phyloP scores from a whole-genome alignment of 106 monocot species.

The Dendrobium catenatum region DNA sequence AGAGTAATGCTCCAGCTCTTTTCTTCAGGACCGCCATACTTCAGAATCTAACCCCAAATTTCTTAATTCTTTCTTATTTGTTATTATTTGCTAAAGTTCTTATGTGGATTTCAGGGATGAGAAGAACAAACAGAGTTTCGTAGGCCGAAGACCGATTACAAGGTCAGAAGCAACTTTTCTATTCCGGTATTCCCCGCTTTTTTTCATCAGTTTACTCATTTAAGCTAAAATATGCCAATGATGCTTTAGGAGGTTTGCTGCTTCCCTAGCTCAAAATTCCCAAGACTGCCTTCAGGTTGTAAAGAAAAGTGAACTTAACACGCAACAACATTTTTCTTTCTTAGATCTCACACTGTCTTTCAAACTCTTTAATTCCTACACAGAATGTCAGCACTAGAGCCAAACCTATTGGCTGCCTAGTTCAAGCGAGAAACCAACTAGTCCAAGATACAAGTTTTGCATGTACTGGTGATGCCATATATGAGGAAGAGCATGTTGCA shows the following conservation, averaged over 20 bases:
- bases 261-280: conserved; percentile 49
- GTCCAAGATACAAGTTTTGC: conserved; percentile 1
- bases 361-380: background rate
- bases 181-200: background rate
- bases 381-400: conserved; percentile 6
- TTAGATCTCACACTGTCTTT: background rate
- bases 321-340: background rate
- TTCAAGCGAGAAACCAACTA: conserved; percentile 19
- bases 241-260: conserved; percentile 57
- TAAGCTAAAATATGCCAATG: background rate
- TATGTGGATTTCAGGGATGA: conserved; percentile 21
- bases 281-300: conserved; percentile 33
- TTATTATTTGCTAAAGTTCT: background rate
- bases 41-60: background rate
- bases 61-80: conserved; percentile 10
- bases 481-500: conserved; percentile 28
- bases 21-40: background rate
- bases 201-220: background rate
- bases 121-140: conserved; percentile 12
- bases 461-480: conserved; percentile 19
- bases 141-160: conserved; percentile 56
- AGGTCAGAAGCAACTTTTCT: conserved; percentile 30
- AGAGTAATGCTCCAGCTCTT: conserved; percentile 30
- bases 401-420: conserved; percentile 29
- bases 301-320: background rate